These are phyloP conservation scores for Fagopyrum homotropicum DNA, from an alignment of 148 eudicot genomes.

Conservation along the genomic window DNA sequence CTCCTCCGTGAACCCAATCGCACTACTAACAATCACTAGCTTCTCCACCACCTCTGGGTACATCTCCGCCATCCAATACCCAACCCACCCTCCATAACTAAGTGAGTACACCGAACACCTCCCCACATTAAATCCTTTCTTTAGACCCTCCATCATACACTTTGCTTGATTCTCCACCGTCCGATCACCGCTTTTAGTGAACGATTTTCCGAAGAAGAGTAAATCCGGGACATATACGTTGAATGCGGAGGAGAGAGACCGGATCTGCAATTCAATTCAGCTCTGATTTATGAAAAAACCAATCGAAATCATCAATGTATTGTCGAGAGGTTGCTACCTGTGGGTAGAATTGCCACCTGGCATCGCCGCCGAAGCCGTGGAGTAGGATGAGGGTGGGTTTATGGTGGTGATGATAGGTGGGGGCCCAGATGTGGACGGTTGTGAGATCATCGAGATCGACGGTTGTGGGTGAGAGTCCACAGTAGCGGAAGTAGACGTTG, in stretches of 20 bases:
- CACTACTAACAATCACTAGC: constrained; percentile 56
- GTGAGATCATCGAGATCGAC: constrained; percentile 45
- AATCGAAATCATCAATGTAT: too few relatives aligned
- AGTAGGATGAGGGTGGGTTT: constrained; percentile 42
- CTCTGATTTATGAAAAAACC: too few relatives aligned
- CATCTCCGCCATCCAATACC: constrained; percentile 56
- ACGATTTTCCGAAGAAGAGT: constrained; percentile 57
- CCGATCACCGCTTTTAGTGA: constrained; percentile 32
- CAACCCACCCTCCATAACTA: constrained; percentile 74
- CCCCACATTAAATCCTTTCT: constrained; percentile 38
- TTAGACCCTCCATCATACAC: constrained; percentile 42
- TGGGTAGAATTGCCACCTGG: constrained; percentile 43
- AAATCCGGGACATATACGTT: constrained; percentile 62
- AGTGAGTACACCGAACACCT: constrained; percentile 38
- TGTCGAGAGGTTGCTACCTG: not conserved
- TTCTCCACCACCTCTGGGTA: constrained; percentile 39
- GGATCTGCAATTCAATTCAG: constrained; percentile 11
- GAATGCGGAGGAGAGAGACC: constrained; percentile 30
- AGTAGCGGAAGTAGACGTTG: constrained; percentile 26
- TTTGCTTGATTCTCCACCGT: constrained; percentile 49
- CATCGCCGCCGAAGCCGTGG: constrained; percentile 62
- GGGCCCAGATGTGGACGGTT: constrained; percentile 44
- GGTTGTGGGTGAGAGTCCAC: constrained; percentile 34
- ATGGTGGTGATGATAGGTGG: constrained; percentile 25
- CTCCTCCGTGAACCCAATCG: constrained; percentile 33